Base-by-base conservation (phyloP, 495 filamentous ascomycete species). In the Cercophora sp. region DNA sequence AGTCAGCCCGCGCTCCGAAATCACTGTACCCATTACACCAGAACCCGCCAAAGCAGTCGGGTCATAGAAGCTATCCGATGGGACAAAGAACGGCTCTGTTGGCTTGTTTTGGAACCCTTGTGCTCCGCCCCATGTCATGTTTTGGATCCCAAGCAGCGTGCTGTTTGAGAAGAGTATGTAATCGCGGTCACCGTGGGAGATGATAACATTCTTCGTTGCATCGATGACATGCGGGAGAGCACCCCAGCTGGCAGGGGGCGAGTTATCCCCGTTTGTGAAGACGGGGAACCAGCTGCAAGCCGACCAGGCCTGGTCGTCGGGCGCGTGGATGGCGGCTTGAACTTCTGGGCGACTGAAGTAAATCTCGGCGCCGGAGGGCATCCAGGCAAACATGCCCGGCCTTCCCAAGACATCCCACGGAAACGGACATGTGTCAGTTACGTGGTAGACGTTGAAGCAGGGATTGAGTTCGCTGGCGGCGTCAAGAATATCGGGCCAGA, bases 321-420 rank as follows among this genome's bases (percentile, higher is more conserved):
- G 86, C 13, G 83, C 83, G 57, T 91, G 80, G 52, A 91, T 82
- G n/a, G 85, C 86, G 9, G 73, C 66, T 47, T 91, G 83, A 6
- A 93, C 88, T 55, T 89, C 87, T 3, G 74, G 74, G 19, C 85
- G 77, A 68, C 92, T 87, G 73, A 94, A 92, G 74, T 92, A 92
- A 46, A 86, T 70, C 19, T 68, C 56, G 0, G 81, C 75, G 13
- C 84, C 83, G 5, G 62, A 66, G 1, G 78, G 81, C 8, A 78
- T 51, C 55, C 77, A 81, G 10, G 56, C 36, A 44, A 72, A 64
- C 0, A 70, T 67, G 16, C 84, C 85, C 0, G 85, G 82, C 37
- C 65, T 67, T 24, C 65, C 89, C 42, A 91, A 82, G 0, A 85
- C 79, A 54, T 86, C 81, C 81, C 79, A 89, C 2, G 85, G 74